phyloP scores from a whole-genome alignment of 441 rosid genomes.

The Flueggea neowawraea region DNA sequence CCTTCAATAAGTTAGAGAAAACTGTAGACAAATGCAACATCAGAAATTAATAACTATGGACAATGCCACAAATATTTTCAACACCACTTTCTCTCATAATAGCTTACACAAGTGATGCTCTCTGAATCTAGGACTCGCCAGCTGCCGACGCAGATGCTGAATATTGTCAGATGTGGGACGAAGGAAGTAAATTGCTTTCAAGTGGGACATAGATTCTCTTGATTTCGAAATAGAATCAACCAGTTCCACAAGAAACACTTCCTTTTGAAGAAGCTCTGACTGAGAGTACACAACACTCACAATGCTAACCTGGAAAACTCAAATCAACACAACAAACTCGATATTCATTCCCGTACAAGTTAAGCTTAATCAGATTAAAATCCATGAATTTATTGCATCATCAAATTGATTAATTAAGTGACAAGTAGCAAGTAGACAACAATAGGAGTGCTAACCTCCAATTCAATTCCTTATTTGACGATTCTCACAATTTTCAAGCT shows the following conservation, averaged over 20 bases:
- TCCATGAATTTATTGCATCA: no score
- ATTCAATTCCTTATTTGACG: no score
- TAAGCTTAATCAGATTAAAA: no score
- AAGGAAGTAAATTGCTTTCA: constrained; percentile 86
- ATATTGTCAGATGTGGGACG: constrained; percentile 86
- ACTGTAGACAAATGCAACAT: constrained; percentile 37
- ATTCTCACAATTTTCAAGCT: no score
- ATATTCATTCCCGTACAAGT: background rate
- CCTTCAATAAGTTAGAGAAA: constrained; percentile 95
- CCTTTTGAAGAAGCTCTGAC: constrained; percentile 93
- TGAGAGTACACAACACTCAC: constrained; percentile 93
- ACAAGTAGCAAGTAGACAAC: no score
- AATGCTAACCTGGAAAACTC: constrained; percentile 65
- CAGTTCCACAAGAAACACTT: constrained; percentile 87
- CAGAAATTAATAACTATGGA: constrained; percentile 3
- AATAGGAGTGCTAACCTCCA: no score
- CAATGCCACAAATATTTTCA: constrained; percentile 5
- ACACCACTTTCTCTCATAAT: constrained; percentile 7
- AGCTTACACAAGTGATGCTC: constrained; percentile 86
- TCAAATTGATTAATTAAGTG: no score
- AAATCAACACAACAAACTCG: background rate
- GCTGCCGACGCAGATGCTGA: constrained; percentile 77
- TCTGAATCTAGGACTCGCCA: constrained; percentile 82
- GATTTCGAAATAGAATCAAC: constrained; percentile 86
- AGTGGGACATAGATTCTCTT: constrained; percentile 85